Base-by-base conservation (phyloP, 1,284 basidiomycete species). In the Gomphus sp. region DNA sequence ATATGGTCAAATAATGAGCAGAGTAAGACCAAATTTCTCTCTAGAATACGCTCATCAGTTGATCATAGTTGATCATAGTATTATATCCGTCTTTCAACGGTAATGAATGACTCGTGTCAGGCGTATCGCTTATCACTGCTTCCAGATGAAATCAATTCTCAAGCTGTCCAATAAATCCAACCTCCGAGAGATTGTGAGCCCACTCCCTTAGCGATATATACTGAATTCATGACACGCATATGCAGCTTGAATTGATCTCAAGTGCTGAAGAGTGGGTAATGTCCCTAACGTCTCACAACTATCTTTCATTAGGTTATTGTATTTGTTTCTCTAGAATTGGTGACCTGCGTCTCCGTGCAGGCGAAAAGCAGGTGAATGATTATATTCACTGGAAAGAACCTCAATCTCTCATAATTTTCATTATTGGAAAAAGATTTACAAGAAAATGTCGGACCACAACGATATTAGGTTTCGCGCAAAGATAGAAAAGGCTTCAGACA, bases 1-100 rank as follows among this genome's bases (percentile, higher is more conserved):
- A 58, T 90, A 80, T 62, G 89, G 89, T 0, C 87, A 91, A 64
- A 83, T 90, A 61, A 91, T 91, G 89, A 89, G 86, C 79, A 89
- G 85, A 76, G 89, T 86, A 56, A 47, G 74, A 63, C 10, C 11
- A 33, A 44, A 18, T 49, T 51, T 48, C 44, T 50, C n/a, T 58
- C n/a, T 49, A 12, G 36, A 51, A 52, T 1, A 22, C 11, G 44
- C 54, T 47, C 16, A 55, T 3, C 22, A 22, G 12, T 45, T 28
- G 1, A 31, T 7, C 16, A 41, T 62, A 22, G 12, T 45, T 28
- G 1, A 31, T 7, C 16, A 41, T 62, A 86, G 88, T 84, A 87
- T 63, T 91, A 90, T 64, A 81, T 91, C 43, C 79, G 81, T 28
- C 84, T 86, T 65, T 71, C 77, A 7, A 89, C 86, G 55, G 87